phyloP scores from a whole-genome alignment of 176 grass and related monocot species.

The Oryza longistaminata region DNA sequence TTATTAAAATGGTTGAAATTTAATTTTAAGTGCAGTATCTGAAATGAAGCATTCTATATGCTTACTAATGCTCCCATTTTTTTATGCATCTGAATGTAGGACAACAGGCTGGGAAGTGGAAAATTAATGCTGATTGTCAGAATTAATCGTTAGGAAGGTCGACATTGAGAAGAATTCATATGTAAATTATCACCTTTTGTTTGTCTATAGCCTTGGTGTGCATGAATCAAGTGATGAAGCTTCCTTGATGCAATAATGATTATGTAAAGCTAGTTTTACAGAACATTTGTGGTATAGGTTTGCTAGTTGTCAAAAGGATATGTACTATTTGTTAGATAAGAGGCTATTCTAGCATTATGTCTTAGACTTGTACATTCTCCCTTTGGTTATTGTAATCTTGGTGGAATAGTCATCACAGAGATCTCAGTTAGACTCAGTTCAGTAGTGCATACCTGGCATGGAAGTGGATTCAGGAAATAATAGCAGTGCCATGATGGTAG shows the following conservation, averaged over 20 bases:
- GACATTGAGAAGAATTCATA: constrained; percentile 21
- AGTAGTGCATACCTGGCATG: constrained; percentile 18
- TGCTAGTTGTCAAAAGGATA: constrained; percentile 52
- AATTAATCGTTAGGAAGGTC: constrained; percentile 50
- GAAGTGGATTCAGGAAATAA: constrained; percentile 4
- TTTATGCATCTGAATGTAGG: constrained; percentile 51
- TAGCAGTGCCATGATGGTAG: neutral
- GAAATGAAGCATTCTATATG: constrained; percentile 13
- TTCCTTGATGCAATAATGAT: constrained; percentile 49
- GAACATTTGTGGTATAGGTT: constrained; percentile 63
- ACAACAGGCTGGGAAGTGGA: constrained; percentile 68
- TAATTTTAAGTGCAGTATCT: constrained; percentile 1
- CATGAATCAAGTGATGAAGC: constrained; percentile 39
- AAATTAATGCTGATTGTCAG: constrained; percentile 33
- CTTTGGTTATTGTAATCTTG: constrained; percentile 29
- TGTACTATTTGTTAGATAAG: constrained; percentile 47
- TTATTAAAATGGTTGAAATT: constrained; percentile 1
- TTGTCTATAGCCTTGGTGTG: constrained; percentile 44
- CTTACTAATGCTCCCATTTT: constrained; percentile 24
- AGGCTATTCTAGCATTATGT: constrained; percentile 34
- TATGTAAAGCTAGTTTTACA: constrained; percentile 55
- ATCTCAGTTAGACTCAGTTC: constrained; percentile 1
- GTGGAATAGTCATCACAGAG: constrained; percentile 27
- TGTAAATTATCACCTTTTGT: constrained; percentile 63
- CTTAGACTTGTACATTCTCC: constrained; percentile 26